Evolutionary conservation across 257 asterid genomes (phyloP).

Genomic region (Anisodus acutangulus): DNA sequence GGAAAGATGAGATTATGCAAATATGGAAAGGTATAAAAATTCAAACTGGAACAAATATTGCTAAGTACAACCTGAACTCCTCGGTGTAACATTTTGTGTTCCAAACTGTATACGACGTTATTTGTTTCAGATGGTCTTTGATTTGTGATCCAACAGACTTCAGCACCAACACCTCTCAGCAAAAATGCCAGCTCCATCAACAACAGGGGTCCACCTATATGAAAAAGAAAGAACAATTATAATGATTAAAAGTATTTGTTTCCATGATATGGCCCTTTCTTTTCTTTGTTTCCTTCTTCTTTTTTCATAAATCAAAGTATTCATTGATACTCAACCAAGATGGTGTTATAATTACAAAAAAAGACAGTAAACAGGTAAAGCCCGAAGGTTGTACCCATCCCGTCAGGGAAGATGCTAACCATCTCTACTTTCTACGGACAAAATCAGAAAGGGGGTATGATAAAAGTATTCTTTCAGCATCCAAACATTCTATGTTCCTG

Average conservation of each 20-base stretch:
- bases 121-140: constrained; percentile 32
- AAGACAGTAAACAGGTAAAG: not conserved
- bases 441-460: not conserved
- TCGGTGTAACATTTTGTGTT: constrained; percentile 38
- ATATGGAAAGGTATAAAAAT: constrained; percentile 7
- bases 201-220: constrained; percentile 33
- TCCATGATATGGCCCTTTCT: not conserved
- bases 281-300: not conserved
- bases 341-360: not conserved
- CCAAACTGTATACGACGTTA: constrained; percentile 43
- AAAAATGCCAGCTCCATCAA: constrained; percentile 34
- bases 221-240: constrained; percentile 2
- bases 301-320: constrained; percentile 1
- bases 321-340: constrained; percentile 7
- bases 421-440: not conserved
- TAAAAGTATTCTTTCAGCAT: constrained; percentile 13
- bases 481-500: not conserved
- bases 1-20: constrained; percentile 13
- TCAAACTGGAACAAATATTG: constrained; percentile 13
- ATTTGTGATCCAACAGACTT: constrained; percentile 32
- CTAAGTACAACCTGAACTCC: constrained; percentile 33
- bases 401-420: not conserved
- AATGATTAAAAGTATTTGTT: not conserved
- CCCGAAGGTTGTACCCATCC: not conserved
- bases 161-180: constrained; percentile 28